Percentiles rank a stretch among this genome's conserved stretches.
These are phyloP conservation scores for Monosporascus cannonballus DNA, from an alignment of 2,329 filamentous ascomycete species.

Conservation along the genomic window DNA sequence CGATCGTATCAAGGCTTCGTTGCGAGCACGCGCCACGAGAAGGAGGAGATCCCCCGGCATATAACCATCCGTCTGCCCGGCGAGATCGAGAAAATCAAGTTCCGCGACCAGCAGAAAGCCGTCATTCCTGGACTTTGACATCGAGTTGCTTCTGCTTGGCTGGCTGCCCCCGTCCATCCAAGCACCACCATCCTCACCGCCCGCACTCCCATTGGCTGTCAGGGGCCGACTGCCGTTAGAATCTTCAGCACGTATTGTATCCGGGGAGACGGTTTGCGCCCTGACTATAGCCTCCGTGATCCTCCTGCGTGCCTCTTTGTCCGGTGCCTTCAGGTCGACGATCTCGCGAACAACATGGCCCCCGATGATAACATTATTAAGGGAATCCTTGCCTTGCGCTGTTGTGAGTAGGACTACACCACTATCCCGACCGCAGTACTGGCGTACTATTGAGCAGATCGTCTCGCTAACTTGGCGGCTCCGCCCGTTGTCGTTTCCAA, in stretches of 20 bases:
- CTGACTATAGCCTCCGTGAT: conserved; percentile 76
- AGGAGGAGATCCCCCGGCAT: conserved; percentile 92
- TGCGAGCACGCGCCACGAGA: conserved; percentile 79
- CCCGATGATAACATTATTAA: conserved; percentile 86
- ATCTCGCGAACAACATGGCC: conserved; percentile 92
- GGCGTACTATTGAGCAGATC: conserved; percentile 72
- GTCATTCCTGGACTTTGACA: conserved; percentile 32
- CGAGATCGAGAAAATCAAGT: conserved; percentile 87
- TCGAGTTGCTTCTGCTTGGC: conserved; percentile 36
- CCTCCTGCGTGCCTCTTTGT: conserved; percentile 80
- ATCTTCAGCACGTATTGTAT: conserved; percentile 28
- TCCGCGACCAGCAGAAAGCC: conserved; percentile 70
- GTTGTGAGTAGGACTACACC: conserved; percentile 85
- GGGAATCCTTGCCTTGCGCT: conserved; percentile 83
- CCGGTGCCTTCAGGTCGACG: conserved; percentile 79
- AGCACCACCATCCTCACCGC: conserved; percentile 46
- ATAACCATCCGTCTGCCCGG: conserved; percentile 92
- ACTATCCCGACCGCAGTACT: conserved; percentile 75
- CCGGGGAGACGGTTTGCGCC: conserved; percentile 39
- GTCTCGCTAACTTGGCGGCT: conserved; percentile 90
- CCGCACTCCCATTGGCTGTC: conserved; percentile 47
- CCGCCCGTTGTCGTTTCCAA: conserved; percentile 86
- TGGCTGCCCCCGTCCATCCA: conserved; percentile 73
- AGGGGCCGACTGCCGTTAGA: conserved; percentile 48
- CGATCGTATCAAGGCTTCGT: conserved; percentile 84